Conservation (phyloP, 2,329 filamentous ascomycete species). For the Ophiocordyceps sinensis region DNA sequence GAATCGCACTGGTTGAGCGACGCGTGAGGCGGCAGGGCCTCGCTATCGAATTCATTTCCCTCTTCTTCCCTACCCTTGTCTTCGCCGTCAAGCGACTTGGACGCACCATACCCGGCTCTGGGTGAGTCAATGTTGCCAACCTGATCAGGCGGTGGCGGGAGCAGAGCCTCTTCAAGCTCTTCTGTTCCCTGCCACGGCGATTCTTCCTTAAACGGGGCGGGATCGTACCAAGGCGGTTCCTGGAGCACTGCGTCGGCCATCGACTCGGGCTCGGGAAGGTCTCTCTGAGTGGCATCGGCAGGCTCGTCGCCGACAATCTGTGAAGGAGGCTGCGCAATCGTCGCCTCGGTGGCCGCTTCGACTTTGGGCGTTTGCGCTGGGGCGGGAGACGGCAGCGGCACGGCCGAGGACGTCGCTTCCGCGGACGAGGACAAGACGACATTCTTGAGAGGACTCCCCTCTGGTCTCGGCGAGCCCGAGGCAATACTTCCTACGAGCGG, state of each 20-base stretch:
- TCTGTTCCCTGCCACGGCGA: not conserved
- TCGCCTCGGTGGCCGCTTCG: constrained; percentile 9
- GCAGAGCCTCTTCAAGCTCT: constrained; percentile 8
- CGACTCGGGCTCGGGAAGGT: constrained; percentile 7
- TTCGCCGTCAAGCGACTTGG: constrained; percentile 11
- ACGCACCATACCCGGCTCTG: constrained; percentile 11
- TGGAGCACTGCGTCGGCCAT: not conserved
- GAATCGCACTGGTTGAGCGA: constrained; percentile 15
- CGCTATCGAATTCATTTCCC: constrained; percentile 5
- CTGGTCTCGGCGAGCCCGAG: constrained; percentile 19
- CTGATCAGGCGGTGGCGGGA: constrained; percentile 23
- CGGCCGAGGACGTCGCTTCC: constrained; percentile 12
- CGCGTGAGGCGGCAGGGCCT: constrained; percentile 8
- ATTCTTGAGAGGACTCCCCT: constrained; percentile 40
- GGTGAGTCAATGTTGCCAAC: constrained; percentile 25
- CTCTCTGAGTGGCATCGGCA: constrained; percentile 10
- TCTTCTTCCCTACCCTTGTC: constrained; percentile 13
- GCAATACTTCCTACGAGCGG: constrained; percentile 14
- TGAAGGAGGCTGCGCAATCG: constrained; percentile 16
- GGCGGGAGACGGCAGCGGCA: not conserved
- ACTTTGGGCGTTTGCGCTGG: not conserved
- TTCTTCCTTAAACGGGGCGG: not conserved
- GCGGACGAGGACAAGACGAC: constrained; percentile 32
- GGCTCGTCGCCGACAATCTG: constrained; percentile 16
- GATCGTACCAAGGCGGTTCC: not conserved